Conservation (phyloP, 2,329 filamentous ascomycete genomes). For the Diaporthe amygdali region DNA sequence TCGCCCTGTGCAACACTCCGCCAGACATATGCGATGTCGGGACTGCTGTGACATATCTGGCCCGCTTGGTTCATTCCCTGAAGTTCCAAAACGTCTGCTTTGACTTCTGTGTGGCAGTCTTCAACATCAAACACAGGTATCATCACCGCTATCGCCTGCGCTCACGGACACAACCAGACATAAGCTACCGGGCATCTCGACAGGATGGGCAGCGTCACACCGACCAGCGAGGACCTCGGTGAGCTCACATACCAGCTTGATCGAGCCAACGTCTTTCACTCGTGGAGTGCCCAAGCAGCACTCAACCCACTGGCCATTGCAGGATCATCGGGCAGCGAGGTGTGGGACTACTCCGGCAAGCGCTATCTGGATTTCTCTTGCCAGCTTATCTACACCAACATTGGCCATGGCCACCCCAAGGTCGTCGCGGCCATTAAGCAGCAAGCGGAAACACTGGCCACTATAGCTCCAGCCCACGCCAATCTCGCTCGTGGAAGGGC, state of each 20-base stretch:
- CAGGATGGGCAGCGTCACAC: conserved; percentile 23
- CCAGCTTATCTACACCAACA: conserved; percentile 26
- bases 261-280: conserved; percentile 25
- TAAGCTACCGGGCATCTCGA: too few relatives aligned
- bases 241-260: conserved; percentile 25
- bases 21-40: not conserved
- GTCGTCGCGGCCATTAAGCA: conserved; percentile 26
- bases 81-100: not conserved
- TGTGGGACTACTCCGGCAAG: conserved; percentile 25
- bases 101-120: not conserved
- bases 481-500: conserved; percentile 23
- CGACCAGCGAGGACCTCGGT: conserved; percentile 12
- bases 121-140: not conserved
- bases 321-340: conserved; percentile 21
- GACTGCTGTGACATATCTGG: not conserved
- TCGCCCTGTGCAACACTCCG: not conserved
- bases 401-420: conserved; percentile 24
- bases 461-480: conserved; percentile 21
- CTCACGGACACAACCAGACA: too few relatives aligned
- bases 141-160: too few relatives aligned
- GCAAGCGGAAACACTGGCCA: conserved; percentile 21
- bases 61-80: not conserved
- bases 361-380: conserved; percentile 26
- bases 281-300: conserved; percentile 23
- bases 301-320: conserved; percentile 22